Evolutionary conservation across 1,284 basidiomycete species (phyloP), one percentile per base, ranked within the genome.

Genomic region (Ceratorhiza oryzae-sativae): DNA sequence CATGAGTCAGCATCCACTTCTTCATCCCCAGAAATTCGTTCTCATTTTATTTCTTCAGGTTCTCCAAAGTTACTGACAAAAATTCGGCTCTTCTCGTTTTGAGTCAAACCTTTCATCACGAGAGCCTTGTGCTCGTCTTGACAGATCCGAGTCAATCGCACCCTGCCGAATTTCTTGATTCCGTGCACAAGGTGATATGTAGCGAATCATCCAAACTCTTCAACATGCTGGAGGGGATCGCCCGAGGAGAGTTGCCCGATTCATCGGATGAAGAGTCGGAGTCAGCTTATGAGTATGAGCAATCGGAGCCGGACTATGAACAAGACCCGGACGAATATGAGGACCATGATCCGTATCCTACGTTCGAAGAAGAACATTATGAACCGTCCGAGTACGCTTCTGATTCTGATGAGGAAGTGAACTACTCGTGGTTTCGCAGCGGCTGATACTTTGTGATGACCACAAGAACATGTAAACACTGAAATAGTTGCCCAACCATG

Each of bases 211-310:
- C 55, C n/a, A n/a, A 39, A 12, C 15, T 58, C 12, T 6, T 58
- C 15, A 6, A 39, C 10, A 58, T n/a, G 15, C 12, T 58, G 36
- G n/a, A 58, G 32, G 32, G 32, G 5, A 39, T 58, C 32, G 55
- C 20, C 20, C 55, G 36, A 18, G 55, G 55, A 18, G 18, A 58
- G 8, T 39, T 34, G 2, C 32, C 34, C n/a, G 55, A 58, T 20
- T 39, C 55, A 6, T 39, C 55, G 12, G 55, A 58, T 25, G 32
- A 58, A n/a, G 55, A 58, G 25, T 58, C 55, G 10, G 55, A 58
- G 34, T 13, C 20, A 18, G 55, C 20, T n/a, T 8, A 36, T n/a
- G 55, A 23, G 5, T 39, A 36, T n/a, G 30, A 30, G 15, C 10
- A 49, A 10, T 10, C 30, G 27, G 53, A 32, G 32, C 20, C 15